These are phyloP conservation scores for Phytophthora cryptogea DNA, from an alignment of 352 stramenopile genomes.

Conservation along the genomic window DNA sequence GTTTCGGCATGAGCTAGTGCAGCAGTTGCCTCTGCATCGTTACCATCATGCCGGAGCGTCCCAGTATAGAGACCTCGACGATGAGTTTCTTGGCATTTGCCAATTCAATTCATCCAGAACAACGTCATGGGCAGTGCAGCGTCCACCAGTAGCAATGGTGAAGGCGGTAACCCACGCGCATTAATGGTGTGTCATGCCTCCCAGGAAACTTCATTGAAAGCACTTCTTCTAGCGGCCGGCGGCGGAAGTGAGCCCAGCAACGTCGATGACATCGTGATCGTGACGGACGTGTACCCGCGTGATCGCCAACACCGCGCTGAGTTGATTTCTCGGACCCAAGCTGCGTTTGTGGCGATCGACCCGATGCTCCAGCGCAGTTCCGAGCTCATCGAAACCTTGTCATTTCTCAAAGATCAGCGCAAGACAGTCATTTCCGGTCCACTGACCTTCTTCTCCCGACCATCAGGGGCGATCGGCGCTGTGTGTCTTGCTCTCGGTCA, in stretches of 20 bases:
- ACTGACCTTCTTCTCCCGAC: slow-evolving; percentile 44
- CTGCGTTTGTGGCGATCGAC: slow-evolving; percentile 48
- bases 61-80: not conserved
- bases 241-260: slow-evolving; percentile 1
- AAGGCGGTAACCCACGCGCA: slow-evolving; percentile 10
- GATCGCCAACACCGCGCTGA: slow-evolving; percentile 39
- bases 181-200: slow-evolving; percentile 27
- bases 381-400: slow-evolving; percentile 46
- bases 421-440: slow-evolving; percentile 44
- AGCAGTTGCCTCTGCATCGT: not conserved
- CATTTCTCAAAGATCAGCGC: slow-evolving; percentile 54
- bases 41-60: not conserved
- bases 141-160: slow-evolving; percentile 13
- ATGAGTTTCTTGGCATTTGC: not conserved
- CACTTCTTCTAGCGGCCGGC: slow-evolving; percentile 1
- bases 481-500: slow-evolving; percentile 49
- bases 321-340: slow-evolving; percentile 29
- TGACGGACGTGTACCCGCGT: slow-evolving; percentile 44
- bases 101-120: not conserved
- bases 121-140: slow-evolving; percentile 23
- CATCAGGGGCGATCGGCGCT: slow-evolving; percentile 49
- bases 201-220: slow-evolving; percentile 12
- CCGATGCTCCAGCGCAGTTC: slow-evolving; percentile 39
- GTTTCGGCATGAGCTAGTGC: not conserved
- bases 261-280: slow-evolving; percentile 26